phyloP scores from a whole-genome alignment of 2,329 filamentous ascomycete genomes.

The Colletotrichum tabaci region DNA sequence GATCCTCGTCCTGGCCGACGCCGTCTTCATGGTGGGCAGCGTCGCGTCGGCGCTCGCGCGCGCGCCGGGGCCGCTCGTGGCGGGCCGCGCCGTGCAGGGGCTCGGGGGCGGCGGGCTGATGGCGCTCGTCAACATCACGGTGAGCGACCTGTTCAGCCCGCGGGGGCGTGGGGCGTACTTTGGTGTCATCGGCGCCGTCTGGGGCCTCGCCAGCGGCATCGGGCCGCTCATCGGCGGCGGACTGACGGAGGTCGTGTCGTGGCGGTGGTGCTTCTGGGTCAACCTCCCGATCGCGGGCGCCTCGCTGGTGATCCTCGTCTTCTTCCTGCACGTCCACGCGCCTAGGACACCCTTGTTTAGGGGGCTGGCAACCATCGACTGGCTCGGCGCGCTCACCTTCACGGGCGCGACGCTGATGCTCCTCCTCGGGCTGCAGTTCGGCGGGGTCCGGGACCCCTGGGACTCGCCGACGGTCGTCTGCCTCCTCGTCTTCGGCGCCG shows the following conservation, averaged over 20 bases:
- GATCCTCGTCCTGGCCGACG: slow-evolving; percentile 64
- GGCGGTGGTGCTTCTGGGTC: slow-evolving; percentile 81
- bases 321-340: slow-evolving; percentile 78
- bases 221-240: slow-evolving; percentile 79
- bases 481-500: slow-evolving; percentile 80
- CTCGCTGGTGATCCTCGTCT: slow-evolving; percentile 66
- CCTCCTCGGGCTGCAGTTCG: slow-evolving; percentile 88
- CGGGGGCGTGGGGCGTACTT: slow-evolving; percentile 67
- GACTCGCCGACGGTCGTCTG: slow-evolving; percentile 81
- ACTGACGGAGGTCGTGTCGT: slow-evolving; percentile 75
- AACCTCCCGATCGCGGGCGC: slow-evolving; percentile 68
- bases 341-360: slow-evolving; percentile 70
- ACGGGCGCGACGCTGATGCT: slow-evolving; percentile 88
- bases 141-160: slow-evolving; percentile 70
- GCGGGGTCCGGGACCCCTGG: slow-evolving; percentile 84
- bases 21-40: slow-evolving; percentile 69
- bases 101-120: slow-evolving; percentile 70
- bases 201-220: slow-evolving; percentile 76
- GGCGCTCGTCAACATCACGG: slow-evolving; percentile 72
- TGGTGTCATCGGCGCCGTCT: slow-evolving; percentile 68
- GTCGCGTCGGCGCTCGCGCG: slow-evolving; percentile 66
- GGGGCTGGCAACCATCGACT: slow-evolving; percentile 76
- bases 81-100: slow-evolving; percentile 62
- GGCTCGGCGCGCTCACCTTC: slow-evolving; percentile 70
- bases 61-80: slow-evolving; percentile 34